phyloP scores from a whole-genome alignment of 108 stramenopile genomes.

The Discostella pseudostelligera region DNA sequence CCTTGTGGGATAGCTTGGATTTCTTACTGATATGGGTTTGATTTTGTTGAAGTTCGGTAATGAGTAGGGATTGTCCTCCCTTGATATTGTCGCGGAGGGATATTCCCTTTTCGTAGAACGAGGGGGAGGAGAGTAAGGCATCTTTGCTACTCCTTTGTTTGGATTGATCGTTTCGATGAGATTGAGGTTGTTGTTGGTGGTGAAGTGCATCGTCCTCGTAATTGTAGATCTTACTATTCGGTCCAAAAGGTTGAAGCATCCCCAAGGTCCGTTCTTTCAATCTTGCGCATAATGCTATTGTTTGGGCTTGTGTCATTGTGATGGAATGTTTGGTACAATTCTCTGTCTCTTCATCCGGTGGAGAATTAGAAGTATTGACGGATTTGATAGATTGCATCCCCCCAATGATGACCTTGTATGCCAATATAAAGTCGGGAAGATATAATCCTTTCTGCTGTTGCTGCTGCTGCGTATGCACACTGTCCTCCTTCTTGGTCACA shows the following conservation, averaged over 20 bases:
- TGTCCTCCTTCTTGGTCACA: no score
- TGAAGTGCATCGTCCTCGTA: neutral
- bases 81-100: neutral
- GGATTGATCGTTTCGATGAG: neutral
- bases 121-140: no score
- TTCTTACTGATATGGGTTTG: neutral
- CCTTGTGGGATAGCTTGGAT: conserved; percentile 7
- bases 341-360: no score
- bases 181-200: conserved; percentile 1
- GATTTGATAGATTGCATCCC: conserved; percentile 71
- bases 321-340: no score
- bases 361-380: no score
- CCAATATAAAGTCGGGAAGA: conserved; percentile 59
- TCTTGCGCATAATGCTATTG: conserved; percentile 1
- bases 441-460: conserved; percentile 3
- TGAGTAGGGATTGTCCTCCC: neutral
- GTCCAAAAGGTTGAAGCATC: conserved; percentile 25
- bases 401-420: conserved; percentile 58
- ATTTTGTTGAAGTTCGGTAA: neutral
- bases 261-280: conserved; percentile 24
- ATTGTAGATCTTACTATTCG: conserved; percentile 3
- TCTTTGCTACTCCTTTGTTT: no score
- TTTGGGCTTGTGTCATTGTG: neutral
- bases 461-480: neutral
- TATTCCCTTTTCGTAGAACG: no score